Conservation (phyloP, 2,329 filamentous ascomycete genomes). For the Cladophialophora carrionii region DNA sequence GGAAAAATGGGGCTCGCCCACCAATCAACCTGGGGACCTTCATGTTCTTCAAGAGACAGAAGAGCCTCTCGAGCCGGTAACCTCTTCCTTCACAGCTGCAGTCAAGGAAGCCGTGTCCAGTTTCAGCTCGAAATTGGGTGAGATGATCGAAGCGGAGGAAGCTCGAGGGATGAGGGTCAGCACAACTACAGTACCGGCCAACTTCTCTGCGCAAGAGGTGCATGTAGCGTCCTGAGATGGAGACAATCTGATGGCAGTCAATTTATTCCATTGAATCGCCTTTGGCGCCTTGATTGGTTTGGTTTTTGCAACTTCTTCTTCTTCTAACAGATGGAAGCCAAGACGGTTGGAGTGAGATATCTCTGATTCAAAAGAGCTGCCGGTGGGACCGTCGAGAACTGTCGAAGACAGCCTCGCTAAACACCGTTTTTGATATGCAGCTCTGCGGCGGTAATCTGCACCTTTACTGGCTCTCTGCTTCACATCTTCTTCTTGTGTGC, state of each 20-base stretch:
- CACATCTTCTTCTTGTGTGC: background rate
- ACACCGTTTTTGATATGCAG: background rate
- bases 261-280: background rate
- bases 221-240: background rate
- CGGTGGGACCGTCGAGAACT: background rate
- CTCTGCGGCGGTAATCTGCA: background rate
- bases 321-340: background rate
- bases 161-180: background rate
- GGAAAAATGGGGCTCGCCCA: background rate
- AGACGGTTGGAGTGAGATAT: background rate
- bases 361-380: background rate
- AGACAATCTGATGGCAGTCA: background rate
- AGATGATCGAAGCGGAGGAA: background rate
- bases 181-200: slow-evolving; percentile 11
- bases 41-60: slow-evolving; percentile 5
- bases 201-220: slow-evolving; percentile 1
- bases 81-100: background rate
- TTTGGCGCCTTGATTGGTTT: background rate
- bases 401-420: background rate
- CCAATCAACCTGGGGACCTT: background rate
- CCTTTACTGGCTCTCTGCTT: background rate
- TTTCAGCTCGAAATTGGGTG: background rate
- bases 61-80: background rate
- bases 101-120: background rate
- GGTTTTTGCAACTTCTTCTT: background rate